Percentiles rank a stretch among this genome's conserved stretches.
Evolutionary conservation across 805 yeast species (phyloP).

Genomic region (Myxozyma udenii): DNA sequence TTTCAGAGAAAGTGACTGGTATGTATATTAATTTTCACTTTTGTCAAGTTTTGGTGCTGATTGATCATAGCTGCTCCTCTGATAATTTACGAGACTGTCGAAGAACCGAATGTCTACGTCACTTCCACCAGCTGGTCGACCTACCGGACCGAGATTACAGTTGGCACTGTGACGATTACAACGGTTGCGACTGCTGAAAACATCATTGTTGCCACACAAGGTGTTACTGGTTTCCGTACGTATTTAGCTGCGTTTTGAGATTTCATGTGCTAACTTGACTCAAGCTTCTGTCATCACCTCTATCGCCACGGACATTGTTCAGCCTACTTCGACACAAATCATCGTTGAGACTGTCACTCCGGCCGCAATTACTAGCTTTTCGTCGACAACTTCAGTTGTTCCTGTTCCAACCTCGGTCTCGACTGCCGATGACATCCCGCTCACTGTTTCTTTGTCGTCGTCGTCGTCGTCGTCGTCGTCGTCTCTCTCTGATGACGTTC

Average conservation of each 20-base stretch:
- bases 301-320: background rate
- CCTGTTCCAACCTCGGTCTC: background rate
- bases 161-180: slow-evolving; percentile 28
- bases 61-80: slow-evolving; percentile 18
- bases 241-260: too few species aligned
- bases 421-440: background rate
- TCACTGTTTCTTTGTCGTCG: background rate
- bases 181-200: slow-evolving; percentile 22
- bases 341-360: background rate
- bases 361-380: background rate
- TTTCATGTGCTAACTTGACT: too few species aligned
- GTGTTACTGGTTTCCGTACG: too few species aligned
- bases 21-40: background rate
- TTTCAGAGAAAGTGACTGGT: slow-evolving; percentile 1
- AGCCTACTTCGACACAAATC: background rate
- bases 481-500: background rate
- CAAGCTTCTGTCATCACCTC: background rate
- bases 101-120: slow-evolving; percentile 17
- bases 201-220: slow-evolving; percentile 3
- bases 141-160: slow-evolving; percentile 14
- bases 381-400: background rate
- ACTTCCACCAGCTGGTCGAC: slow-evolving; percentile 16
- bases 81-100: slow-evolving; percentile 18
- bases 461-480: background rate
- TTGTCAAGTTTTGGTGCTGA: background rate